Evolutionary conservation across 129 eudicot genomes (phyloP).

Genomic region (Lactuca sativa): DNA sequence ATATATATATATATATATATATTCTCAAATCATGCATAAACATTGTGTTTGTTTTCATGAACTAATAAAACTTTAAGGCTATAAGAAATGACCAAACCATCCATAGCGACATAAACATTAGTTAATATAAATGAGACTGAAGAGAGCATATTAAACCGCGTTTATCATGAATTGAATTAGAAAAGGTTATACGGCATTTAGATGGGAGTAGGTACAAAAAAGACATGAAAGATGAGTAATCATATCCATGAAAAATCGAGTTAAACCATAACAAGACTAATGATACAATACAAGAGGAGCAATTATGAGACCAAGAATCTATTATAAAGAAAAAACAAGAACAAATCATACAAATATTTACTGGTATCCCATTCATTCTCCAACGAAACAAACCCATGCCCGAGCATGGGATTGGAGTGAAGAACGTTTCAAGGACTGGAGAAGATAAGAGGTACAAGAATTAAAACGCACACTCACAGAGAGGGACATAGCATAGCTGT

Average conservation of each 20-base stretch:
- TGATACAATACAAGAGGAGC: slow-evolving; percentile 5
- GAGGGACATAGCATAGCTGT: slow-evolving; percentile 11
- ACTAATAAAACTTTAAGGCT: no score
- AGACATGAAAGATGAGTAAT: not conserved
- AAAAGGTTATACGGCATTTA: no score
- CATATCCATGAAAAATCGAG: not conserved
- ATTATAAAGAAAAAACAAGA: slow-evolving; percentile 15
- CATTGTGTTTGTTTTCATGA: no score
- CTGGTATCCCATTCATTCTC: slow-evolving; percentile 6
- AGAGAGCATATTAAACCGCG: no score
- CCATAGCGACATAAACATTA: no score
- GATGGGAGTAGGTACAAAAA: not conserved
- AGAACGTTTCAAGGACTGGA: slow-evolving; percentile 6
- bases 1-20: no score
- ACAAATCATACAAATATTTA: slow-evolving; percentile 22
- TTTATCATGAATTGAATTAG: no score
- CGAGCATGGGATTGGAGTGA: slow-evolving; percentile 12
- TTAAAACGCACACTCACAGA: slow-evolving; percentile 26
- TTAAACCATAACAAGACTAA: slow-evolving; percentile 2
- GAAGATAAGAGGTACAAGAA: not conserved
- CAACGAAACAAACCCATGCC: slow-evolving; percentile 21
- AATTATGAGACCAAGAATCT: slow-evolving; percentile 6
- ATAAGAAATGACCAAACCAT: no score
- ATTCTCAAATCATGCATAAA: no score
- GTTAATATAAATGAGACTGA: no score